Evolutionary conservation across 2,329 filamentous ascomycete species (phyloP), one percentile per base, ranked within the genome.

Genomic region (Epichloe brachyelytri): DNA sequence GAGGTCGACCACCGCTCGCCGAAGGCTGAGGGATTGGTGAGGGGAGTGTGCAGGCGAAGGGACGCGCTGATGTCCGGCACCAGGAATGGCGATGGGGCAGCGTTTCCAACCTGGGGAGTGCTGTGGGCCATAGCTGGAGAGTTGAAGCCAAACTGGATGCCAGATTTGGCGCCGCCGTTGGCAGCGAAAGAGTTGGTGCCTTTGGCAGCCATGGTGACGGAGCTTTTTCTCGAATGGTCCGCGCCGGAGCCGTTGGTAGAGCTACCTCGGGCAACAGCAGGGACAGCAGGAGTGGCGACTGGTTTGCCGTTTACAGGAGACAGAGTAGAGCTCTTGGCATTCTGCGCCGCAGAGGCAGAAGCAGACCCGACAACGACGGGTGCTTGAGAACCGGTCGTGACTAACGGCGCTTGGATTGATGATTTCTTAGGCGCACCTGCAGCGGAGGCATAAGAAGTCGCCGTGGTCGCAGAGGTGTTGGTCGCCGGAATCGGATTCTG

Each of bases 141-240:
- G 58, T 85, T 80, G 63, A 88, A 90, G 58, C 88, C 89, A 62
- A 95, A 95, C 72, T 87, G 86, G 65, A 93, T 86, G 58, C 74
- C 76, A 58, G 77, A 72, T 71, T 79, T 82, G 71, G 67, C 73
- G 55, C 71, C 75, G 60, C 88, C 88, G 75, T 94, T 95, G 60
- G 84, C 77, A 54, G 83, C 79, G 66, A 82, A 86, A 63, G 83
- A 83, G 59, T 78, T 86, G 51, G 86, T 80, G 59, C 85, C 87
- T 64, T 86, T 86, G 60, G 88, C 84, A 67, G 81, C 89, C 74
- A 96, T 95, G 62, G 90, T 95, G 62, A 95, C 85, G 17, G 91
- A 95, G 57, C 83, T 82, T 72, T 95, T 95, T 65, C 88, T 82
- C 64, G 76, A 78, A 73, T 97, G 90, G 60, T 88, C 83, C 59